Evolutionary conservation across 73 alveolate genomes (phyloP).

Genomic region (Paramecium biaurelia): DNA sequence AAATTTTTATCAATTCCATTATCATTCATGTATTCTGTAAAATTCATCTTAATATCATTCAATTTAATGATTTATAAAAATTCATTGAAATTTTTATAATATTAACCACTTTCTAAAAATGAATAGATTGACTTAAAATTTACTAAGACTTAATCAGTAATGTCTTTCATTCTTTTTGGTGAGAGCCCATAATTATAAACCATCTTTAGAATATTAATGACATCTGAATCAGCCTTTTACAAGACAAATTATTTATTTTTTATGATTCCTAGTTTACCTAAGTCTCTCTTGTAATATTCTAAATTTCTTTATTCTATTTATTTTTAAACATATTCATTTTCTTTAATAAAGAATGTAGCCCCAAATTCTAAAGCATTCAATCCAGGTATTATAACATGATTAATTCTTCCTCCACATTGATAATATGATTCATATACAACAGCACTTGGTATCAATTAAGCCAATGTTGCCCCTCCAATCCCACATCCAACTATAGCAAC

Average conservation of each 20-base stretch:
- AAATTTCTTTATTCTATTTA: background rate
- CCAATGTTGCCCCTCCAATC: constrained; percentile 7
- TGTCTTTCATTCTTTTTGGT: background rate
- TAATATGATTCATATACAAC: background rate
- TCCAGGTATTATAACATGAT: background rate
- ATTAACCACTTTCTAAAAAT: background rate
- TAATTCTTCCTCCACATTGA: constrained; percentile 30
- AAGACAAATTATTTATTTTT: constrained; percentile 11
- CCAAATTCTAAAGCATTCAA: background rate
- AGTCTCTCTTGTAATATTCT: background rate
- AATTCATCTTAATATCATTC: background rate
- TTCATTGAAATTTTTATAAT: background rate
- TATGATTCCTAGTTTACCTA: background rate
- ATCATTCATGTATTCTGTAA: background rate
- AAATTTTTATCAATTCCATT: background rate
- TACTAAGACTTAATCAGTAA: background rate
- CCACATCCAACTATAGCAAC: constrained; percentile 26
- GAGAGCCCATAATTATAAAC: constrained; percentile 19
- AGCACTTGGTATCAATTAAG: background rate
- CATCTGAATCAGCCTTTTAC: background rate
- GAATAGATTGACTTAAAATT: background rate
- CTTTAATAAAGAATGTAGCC: constrained; percentile 32
- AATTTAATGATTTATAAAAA: background rate
- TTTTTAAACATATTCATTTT: background rate
- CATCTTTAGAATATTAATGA: background rate